These are phyloP conservation scores for Cylindrodendrum hubeiense DNA, from an alignment of 2,329 filamentous ascomycete genomes.

Conservation along the genomic window DNA sequence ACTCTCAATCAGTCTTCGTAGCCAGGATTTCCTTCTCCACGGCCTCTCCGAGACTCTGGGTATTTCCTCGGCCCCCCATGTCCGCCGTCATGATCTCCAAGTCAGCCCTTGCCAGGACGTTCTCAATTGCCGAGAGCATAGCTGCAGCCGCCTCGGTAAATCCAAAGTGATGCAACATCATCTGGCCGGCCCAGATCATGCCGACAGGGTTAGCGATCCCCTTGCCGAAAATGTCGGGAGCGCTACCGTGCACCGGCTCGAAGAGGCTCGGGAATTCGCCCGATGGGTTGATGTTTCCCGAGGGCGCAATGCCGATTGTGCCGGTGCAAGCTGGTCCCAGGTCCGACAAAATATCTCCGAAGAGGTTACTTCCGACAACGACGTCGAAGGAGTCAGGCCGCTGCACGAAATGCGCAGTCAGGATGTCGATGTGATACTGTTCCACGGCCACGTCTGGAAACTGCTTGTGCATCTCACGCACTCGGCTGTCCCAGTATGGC, in stretches of 20 bases:
- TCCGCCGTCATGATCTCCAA: conserved; percentile 46
- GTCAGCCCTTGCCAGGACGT: conserved; percentile 66
- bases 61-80: conserved; percentile 46
- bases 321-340: conserved; percentile 78
- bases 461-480: conserved; percentile 63
- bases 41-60: conserved; percentile 35
- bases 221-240: conserved; percentile 79
- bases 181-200: conserved; percentile 77
- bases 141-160: conserved; percentile 57
- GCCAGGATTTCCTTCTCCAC: conserved; percentile 34
- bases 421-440: conserved; percentile 76
- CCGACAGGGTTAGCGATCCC: conserved; percentile 82
- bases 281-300: conserved; percentile 74
- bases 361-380: conserved; percentile 73
- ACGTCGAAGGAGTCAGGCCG: conserved; percentile 71
- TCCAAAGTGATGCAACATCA: conserved; percentile 60
- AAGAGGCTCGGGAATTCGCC: conserved; percentile 67
- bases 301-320: conserved; percentile 79
- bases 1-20: not conserved
- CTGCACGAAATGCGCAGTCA: conserved; percentile 74
- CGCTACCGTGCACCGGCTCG: conserved; percentile 77
- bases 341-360: conserved; percentile 78
- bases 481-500: conserved; percentile 77
- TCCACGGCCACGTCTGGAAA: conserved; percentile 71
- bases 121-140: conserved; percentile 71